These are phyloP conservation scores for Zoysia japonica DNA, from an alignment of 176 grass and related monocot species.

Conservation along the genomic window DNA sequence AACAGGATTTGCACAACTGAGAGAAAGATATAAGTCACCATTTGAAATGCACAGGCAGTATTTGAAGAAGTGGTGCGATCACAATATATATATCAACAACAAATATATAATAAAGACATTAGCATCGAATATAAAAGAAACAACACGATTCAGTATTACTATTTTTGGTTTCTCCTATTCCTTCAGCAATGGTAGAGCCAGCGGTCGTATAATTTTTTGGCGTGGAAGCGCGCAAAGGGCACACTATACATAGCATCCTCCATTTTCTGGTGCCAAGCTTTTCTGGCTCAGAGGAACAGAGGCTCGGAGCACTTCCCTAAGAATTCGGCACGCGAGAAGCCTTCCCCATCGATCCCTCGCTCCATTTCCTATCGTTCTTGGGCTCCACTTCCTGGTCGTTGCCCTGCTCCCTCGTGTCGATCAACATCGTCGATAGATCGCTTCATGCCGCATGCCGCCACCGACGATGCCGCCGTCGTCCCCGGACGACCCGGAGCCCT, in stretches of 20 bases:
- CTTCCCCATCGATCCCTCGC: constrained; percentile 12
- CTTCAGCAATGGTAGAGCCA: neutral
- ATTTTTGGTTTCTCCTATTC: neutral
- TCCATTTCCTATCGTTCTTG: neutral
- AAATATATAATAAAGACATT: neutral
- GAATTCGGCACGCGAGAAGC: constrained; percentile 17
- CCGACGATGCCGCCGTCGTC: constrained; percentile 20
- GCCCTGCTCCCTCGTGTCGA: neutral
- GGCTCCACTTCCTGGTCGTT: neutral
- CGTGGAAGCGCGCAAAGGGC: neutral
- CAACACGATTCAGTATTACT: neutral
- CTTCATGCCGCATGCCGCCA: constrained; percentile 54
- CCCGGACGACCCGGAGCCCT: constrained; percentile 38
- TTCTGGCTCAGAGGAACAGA: neutral
- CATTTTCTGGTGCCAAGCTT: constrained; percentile 13
- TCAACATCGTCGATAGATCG: neutral
- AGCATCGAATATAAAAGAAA: neutral
- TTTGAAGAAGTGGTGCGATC: too few relatives aligned
- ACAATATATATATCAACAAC: too few relatives aligned
- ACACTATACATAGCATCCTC: constrained; percentile 24
- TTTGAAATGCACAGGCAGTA: too few relatives aligned
- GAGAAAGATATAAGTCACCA: too few relatives aligned
- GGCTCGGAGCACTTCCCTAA: constrained; percentile 4
- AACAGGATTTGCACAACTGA: too few relatives aligned
- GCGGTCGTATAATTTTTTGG: neutral